Evolutionary conservation across 2,329 filamentous ascomycete species (phyloP).

Genomic region (Penicillium paneum): DNA sequence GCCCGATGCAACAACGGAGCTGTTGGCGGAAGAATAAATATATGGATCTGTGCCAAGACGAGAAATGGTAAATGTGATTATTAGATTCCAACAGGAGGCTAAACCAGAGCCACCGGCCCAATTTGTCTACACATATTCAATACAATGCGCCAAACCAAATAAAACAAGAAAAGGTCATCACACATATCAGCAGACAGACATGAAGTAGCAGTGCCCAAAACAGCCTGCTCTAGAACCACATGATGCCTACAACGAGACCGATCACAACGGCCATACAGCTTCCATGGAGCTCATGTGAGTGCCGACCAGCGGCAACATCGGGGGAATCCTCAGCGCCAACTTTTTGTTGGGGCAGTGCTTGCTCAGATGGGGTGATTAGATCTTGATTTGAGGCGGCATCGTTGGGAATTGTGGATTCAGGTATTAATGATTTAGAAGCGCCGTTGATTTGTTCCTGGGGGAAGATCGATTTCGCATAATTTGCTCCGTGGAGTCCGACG

Average conservation of each 20-base stretch:
- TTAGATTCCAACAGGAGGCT: constrained; percentile 18
- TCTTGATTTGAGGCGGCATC: not conserved
- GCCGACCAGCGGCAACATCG: constrained; percentile 22
- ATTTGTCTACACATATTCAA: constrained; percentile 10
- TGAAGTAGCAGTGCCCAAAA: not conserved
- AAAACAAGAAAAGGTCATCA: constrained; percentile 16
- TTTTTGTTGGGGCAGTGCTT: constrained; percentile 7
- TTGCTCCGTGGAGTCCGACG: constrained; percentile 3
- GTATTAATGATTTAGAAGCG: not conserved
- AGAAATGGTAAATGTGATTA: constrained; percentile 15
- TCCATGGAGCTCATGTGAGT: constrained; percentile 30
- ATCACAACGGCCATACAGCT: constrained; percentile 41
- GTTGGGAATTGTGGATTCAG: not conserved
- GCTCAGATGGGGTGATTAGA: not conserved
- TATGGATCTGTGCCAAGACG: not conserved
- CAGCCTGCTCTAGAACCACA: constrained; percentile 31
- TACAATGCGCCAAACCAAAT: constrained; percentile 4
- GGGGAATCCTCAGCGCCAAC: constrained; percentile 22
- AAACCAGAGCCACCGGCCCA: constrained; percentile 18
- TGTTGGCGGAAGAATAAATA: not conserved
- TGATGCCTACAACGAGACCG: constrained; percentile 35
- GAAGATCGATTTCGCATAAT: constrained; percentile 4
- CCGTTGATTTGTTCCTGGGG: not conserved
- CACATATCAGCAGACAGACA: constrained; percentile 13
- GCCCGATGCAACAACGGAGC: not conserved